Conservation (phyloP, 371 early-diverging fungal species). For the Syncephalis fuscata region DNA sequence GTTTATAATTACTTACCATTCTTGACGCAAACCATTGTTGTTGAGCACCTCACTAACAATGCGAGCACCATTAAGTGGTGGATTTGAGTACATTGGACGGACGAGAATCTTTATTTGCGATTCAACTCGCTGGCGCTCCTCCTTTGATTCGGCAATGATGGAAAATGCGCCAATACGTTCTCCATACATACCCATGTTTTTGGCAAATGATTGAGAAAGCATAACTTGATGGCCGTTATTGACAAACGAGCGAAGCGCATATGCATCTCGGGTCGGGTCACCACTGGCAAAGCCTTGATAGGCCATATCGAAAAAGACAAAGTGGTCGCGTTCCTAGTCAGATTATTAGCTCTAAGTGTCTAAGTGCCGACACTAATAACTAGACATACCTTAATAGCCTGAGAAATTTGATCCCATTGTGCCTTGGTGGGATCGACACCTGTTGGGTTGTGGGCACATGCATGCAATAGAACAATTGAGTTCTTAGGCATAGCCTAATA, state of each 20-base stretch:
- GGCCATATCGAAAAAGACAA: constrained; percentile 96
- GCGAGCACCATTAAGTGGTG: constrained; percentile 88
- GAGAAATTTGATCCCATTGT: constrained; percentile 85
- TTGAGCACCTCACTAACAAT: constrained; percentile 81
- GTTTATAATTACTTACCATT: constrained; percentile 65
- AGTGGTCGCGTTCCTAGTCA: constrained; percentile 44
- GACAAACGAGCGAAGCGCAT: constrained; percentile 88
- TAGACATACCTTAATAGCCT: constrained; percentile 44
- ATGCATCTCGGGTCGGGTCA: constrained; percentile 77
- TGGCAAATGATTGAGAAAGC: constrained; percentile 93
- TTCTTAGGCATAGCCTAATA: constrained; percentile 60
- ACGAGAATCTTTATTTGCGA: constrained; percentile 91
- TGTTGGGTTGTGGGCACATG: constrained; percentile 98
- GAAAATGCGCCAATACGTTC: constrained; percentile 96
- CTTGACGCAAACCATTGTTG: constrained; percentile 48
- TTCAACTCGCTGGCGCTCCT: constrained; percentile 73
- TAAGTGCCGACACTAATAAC: neutral
- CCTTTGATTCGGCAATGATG: constrained; percentile 54
- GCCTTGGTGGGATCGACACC: constrained; percentile 90
- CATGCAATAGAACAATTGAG: constrained; percentile 87
- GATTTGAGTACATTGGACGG: constrained; percentile 96
- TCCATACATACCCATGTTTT: constrained; percentile 98
- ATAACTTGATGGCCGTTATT: constrained; percentile 59
- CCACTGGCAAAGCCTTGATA: constrained; percentile 99
- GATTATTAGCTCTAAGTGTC: neutral